A percentile compares a stretch with the other conserved stretches of the same genome.
Evolutionary conservation across 345 rosid species (phyloP).

Genomic region (Citrus sp.): DNA sequence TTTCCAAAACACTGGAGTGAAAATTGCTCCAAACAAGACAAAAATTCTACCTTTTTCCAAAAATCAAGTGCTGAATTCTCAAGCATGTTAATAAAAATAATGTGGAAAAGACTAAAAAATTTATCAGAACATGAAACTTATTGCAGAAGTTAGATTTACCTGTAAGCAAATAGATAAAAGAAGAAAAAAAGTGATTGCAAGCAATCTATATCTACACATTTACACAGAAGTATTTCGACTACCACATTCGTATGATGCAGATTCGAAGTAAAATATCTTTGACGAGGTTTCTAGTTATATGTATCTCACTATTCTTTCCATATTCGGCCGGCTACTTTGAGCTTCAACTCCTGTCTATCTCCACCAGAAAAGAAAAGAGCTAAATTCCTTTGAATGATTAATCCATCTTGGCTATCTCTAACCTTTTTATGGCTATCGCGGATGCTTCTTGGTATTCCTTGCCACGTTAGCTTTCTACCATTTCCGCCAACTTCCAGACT

Average conservation of each 20-base stretch:
- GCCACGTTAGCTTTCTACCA: conserved; percentile 51
- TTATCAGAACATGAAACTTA: background rate
- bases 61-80: too few species aligned
- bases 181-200: background rate
- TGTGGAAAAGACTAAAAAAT: background rate
- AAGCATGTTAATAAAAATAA: too few species aligned
- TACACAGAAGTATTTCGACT: background rate
- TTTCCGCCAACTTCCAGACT: conserved; percentile 54
- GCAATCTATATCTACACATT: conserved; percentile 12
- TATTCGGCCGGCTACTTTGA: conserved; percentile 47
- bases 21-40: too few species aligned
- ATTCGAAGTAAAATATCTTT: background rate
- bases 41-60: too few species aligned
- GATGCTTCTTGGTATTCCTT: conserved; percentile 55
- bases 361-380: conserved; percentile 59
- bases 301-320: conserved; percentile 44
- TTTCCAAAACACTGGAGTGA: too few species aligned
- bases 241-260: background rate
- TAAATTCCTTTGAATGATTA: conserved; percentile 46
- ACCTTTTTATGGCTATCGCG: conserved; percentile 55
- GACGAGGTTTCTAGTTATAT: background rate
- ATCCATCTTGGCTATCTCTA: conserved; percentile 55
- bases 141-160: background rate
- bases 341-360: conserved; percentile 43
- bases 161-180: background rate